phyloP scores from a whole-genome alignment of 371 early-diverging fungal species.

The Choanephora cucurbitarum region DNA sequence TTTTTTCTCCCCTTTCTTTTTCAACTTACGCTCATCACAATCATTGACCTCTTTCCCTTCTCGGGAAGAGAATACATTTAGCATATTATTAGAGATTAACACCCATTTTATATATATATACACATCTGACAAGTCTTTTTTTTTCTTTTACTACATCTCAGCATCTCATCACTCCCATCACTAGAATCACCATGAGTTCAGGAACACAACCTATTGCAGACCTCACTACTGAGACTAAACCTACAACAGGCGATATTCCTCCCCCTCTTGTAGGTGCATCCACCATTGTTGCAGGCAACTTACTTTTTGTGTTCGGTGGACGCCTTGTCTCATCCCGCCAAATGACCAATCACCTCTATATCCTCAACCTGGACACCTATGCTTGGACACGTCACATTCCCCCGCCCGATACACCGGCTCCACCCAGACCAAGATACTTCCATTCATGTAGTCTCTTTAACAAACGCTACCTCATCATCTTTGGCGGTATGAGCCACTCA shows the following conservation, averaged over 20 bases:
- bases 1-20: not conserved
- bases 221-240: slow-evolving; percentile 66
- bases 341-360: slow-evolving; percentile 70
- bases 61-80: not conserved
- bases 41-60: not conserved
- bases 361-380: slow-evolving; percentile 60
- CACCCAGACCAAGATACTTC: slow-evolving; percentile 68
- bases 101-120: not conserved
- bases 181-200: slow-evolving; percentile 10
- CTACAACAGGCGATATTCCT: slow-evolving; percentile 64
- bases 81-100: too few species aligned
- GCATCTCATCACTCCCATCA: not conserved
- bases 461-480: slow-evolving; percentile 53
- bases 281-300: slow-evolving; percentile 56
- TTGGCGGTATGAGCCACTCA: slow-evolving; percentile 66
- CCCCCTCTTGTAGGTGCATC: slow-evolving; percentile 77
- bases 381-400: slow-evolving; percentile 52
- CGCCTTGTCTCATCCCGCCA: slow-evolving; percentile 65
- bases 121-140: not conserved
- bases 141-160: not conserved
- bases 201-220: slow-evolving; percentile 68
- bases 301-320: slow-evolving; percentile 74
- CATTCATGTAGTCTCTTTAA: slow-evolving; percentile 71
- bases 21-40: not conserved
- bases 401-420: slow-evolving; percentile 33